Base-by-base conservation (phyloP, 495 filamentous ascomycete species). In the Chaetomium fimeti region DNA sequence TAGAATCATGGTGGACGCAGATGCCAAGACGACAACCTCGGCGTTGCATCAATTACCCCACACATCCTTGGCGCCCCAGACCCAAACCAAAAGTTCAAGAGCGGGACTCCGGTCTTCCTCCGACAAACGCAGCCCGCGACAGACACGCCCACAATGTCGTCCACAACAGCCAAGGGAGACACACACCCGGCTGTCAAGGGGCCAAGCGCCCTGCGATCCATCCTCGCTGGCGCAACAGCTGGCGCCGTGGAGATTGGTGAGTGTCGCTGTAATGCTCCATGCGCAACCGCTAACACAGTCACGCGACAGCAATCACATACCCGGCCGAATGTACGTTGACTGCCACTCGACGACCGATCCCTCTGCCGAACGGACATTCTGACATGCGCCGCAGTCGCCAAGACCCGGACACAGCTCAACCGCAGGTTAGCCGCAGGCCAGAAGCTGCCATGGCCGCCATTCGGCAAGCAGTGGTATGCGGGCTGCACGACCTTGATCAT, bases 401-500 rank as follows among this genome's bases (percentile, higher is more conserved):
- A 98, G 78, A 98, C 94, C 52, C 83, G 94, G 61, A 89, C 90
- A 59, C 94, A 98, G 75, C 89, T 98, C 69, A 98, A 98, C 70
- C 88, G 89, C 69, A 85, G 87, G 74, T 79, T 98, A 70, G 79
- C 89, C 28, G 86, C 89, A 61, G 87, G 87, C 49, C 79, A 93
- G 78, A 96, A 94, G 79, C 83, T 97, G n/a, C 92, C 93, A 52
- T 97, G 91, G 89, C 94, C 94, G 38, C 90, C 91, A 28, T 98
- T 98, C 68, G 95, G 95, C 36, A 79, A 75, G 61, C 92, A 96
- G 70, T 98, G 94, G 94, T 98, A 98, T 73, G 94, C 94, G 42
- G 94, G 94, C 42, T 98, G 94, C 79, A 98, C 94, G 24, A 97
- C 94, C 27, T 79, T 98, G 75, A 94, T 98, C 55, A 92, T 98